These are phyloP conservation scores for Aspergillus olivimuriae DNA, from an alignment of 495 filamentous ascomycete species.

Conservation along the genomic window DNA sequence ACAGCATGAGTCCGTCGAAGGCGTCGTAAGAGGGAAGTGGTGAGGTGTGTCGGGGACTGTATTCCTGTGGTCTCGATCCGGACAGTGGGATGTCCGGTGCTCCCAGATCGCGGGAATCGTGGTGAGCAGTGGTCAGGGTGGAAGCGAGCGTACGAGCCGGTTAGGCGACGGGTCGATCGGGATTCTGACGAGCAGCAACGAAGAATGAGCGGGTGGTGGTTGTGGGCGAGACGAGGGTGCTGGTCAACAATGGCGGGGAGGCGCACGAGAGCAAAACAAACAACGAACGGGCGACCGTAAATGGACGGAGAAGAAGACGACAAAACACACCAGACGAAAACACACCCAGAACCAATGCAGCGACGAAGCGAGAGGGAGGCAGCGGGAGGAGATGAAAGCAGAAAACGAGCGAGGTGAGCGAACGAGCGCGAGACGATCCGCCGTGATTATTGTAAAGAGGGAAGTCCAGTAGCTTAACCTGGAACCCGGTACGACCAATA, in stretches of 20 bases:
- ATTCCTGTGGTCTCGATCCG: neutral
- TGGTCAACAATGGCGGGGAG: no score
- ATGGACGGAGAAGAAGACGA: no score
- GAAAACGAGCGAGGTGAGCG: constrained; percentile 2
- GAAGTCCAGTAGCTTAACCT: constrained; percentile 3
- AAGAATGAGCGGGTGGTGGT: no score
- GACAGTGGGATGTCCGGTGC: constrained; percentile 2
- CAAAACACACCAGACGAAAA: neutral
- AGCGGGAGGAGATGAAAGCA: neutral
- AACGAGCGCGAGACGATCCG: no score
- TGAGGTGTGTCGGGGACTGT: no score
- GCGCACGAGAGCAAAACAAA: no score
- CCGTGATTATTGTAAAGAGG: neutral
- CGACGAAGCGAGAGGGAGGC: neutral
- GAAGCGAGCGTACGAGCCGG: constrained; percentile 8
- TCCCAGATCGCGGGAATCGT: no score
- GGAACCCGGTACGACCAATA: neutral
- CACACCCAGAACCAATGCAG: neutral
- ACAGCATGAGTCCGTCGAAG: neutral
- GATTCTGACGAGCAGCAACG: no score
- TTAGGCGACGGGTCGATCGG: no score
- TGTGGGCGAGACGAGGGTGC: no score
- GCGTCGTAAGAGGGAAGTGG: neutral
- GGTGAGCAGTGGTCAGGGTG: neutral
- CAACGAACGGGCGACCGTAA: no score